Conservation (phyloP, 495 filamentous ascomycete genomes). For the Neurospora terricola region DNA sequence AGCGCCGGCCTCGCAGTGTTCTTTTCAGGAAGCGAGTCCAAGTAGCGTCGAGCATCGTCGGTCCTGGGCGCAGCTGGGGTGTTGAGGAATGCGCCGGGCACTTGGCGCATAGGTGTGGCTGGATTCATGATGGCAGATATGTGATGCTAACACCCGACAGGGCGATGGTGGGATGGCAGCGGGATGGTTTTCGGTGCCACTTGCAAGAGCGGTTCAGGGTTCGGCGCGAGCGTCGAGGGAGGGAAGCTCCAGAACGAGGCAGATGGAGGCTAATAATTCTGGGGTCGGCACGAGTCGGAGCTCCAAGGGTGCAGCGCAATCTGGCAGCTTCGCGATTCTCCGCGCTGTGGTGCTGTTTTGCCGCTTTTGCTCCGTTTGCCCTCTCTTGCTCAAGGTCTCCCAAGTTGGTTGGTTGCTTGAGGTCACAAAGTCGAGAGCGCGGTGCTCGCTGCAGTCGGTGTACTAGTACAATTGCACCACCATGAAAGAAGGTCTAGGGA, state of each 20-base stretch:
- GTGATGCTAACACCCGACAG: not conserved
- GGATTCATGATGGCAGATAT: slow-evolving; percentile 47
- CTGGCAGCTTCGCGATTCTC: not conserved
- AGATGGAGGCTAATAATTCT: not conserved
- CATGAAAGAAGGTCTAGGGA: not conserved
- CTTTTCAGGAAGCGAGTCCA: slow-evolving; percentile 14
- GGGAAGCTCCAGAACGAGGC: not conserved
- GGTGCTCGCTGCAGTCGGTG: slow-evolving; percentile 6
- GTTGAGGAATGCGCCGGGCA: slow-evolving; percentile 66
- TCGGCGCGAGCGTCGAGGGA: not conserved
- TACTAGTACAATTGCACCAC: slow-evolving; percentile 15
- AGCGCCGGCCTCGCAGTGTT: not conserved
- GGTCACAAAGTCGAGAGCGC: not conserved
- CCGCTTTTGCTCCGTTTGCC: not conserved
- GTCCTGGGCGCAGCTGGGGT: slow-evolving; percentile 48
- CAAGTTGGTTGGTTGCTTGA: not conserved
- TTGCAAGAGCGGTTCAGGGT: not conserved
- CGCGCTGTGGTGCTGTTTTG: not conserved
- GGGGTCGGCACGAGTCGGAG: not conserved
- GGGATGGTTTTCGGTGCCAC: slow-evolving; percentile 4
- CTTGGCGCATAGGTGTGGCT: slow-evolving; percentile 52
- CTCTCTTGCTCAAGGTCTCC: not conserved
- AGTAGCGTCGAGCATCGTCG: slow-evolving; percentile 30
- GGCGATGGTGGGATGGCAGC: slow-evolving; percentile 8
- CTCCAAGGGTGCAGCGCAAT: not conserved